Evolutionary conservation across 306 rosid genomes (phyloP).

Genomic region (Pterocarpus santalinus): DNA sequence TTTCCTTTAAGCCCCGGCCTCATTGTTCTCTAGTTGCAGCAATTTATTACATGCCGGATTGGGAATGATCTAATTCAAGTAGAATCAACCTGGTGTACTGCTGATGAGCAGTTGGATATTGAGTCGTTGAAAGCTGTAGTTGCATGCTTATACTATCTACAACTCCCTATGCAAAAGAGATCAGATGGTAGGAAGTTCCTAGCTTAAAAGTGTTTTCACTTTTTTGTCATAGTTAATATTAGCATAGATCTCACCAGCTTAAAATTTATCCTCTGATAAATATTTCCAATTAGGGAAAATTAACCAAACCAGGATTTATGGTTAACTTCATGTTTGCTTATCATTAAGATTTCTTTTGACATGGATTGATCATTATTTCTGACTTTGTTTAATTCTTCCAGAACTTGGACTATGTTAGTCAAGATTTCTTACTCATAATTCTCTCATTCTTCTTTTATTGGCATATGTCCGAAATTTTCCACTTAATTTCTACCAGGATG

Average conservation of each 20-base stretch:
- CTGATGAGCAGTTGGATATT: constrained; percentile 58
- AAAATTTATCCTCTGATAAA: not conserved
- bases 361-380: not conserved
- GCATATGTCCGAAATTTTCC: not conserved
- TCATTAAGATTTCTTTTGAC: not conserved
- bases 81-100: constrained; percentile 53
- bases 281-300: not conserved
- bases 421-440: not conserved
- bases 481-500: not conserved
- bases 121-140: constrained; percentile 75
- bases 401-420: not conserved
- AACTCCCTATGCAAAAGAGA: constrained; percentile 72
- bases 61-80: constrained; percentile 63
- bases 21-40: constrained; percentile 55
- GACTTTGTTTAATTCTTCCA: not conserved
- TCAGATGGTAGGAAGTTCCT: constrained; percentile 75
- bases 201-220: constrained; percentile 28
- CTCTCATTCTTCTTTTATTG: not conserved
- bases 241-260: constrained; percentile 31
- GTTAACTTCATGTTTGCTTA: constrained; percentile 13
- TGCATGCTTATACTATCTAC: constrained; percentile 88
- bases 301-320: not conserved
- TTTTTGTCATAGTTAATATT: constrained; percentile 2
- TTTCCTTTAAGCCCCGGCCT: constrained; percentile 49
- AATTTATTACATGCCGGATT: constrained; percentile 66